Conservation (phyloP, 768 basidiomycete species). For the Leccinum uliginosum region DNA sequence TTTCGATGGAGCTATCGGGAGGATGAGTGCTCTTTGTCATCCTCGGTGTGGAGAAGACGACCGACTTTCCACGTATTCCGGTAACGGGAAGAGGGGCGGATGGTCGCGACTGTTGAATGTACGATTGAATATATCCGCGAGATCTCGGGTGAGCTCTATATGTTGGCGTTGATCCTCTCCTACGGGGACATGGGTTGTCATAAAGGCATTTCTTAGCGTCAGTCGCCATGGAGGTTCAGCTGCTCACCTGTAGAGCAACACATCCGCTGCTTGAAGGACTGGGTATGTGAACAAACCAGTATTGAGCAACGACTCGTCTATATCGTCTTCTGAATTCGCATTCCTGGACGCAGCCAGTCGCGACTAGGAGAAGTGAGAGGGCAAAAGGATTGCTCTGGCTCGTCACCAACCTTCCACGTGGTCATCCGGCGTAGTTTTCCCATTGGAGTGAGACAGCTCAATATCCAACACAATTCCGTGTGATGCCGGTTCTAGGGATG, state of each 20-base stretch:
- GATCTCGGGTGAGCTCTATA: slow-evolving; percentile 82
- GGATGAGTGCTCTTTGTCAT: not conserved
- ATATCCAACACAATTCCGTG: slow-evolving; percentile 84
- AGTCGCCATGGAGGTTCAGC: not conserved
- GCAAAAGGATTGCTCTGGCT: not conserved
- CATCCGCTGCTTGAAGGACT: slow-evolving; percentile 90
- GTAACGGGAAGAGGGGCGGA: slow-evolving; percentile 62
- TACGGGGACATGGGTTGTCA: slow-evolving; percentile 91
- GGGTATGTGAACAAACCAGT: slow-evolving; percentile 90
- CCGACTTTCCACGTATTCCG: slow-evolving; percentile 72
- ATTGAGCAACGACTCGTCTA: slow-evolving; percentile 71
- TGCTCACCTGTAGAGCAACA: slow-evolving; percentile 75
- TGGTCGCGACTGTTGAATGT: slow-evolving; percentile 46
- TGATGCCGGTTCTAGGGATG: slow-evolving; percentile 69
- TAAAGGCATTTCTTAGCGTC: slow-evolving; percentile 24
- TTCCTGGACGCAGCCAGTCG: too few species aligned
- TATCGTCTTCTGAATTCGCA: too few species aligned
- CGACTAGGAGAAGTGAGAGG: slow-evolving; percentile 37
- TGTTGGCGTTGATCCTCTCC: slow-evolving; percentile 97
- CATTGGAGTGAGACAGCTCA: slow-evolving; percentile 80
- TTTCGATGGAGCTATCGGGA: slow-evolving; percentile 61
- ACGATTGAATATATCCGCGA: slow-evolving; percentile 80
- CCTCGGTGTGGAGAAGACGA: slow-evolving; percentile 2
- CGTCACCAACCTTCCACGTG: slow-evolving; percentile 78
- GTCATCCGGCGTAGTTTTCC: slow-evolving; percentile 89